Evolutionary conservation across 305 asterid genomes (phyloP).

Genomic region (Nicotiana rustica): DNA sequence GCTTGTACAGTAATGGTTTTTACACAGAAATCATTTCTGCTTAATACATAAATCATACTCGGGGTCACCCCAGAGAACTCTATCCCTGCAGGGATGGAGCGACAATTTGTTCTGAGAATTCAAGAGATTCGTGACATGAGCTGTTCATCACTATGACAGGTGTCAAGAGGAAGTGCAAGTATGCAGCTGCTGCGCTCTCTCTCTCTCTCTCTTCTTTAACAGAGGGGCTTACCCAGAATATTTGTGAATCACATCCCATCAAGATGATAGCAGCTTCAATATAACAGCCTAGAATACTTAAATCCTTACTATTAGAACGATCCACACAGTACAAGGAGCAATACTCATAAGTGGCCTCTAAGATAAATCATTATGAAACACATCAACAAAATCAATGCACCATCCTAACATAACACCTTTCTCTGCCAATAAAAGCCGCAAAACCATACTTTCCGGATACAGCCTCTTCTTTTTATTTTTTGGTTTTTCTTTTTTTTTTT

Average conservation of each 20-base stretch:
- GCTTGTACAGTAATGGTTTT: not conserved
- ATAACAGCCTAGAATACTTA: not conserved
- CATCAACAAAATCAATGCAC: not conserved
- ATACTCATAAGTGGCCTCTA: constrained; percentile 3
- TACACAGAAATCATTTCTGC: not conserved
- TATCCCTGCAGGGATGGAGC: not conserved
- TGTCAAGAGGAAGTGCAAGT: not conserved
- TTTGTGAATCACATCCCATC: not conserved
- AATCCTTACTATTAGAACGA: not conserved
- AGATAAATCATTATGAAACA: not conserved
- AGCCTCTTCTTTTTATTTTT: not conserved
- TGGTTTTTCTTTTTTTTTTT: not conserved
- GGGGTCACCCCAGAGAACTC: not conserved
- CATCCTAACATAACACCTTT: not conserved
- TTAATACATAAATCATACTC: not conserved
- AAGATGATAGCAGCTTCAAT: not conserved
- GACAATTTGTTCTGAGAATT: not conserved
- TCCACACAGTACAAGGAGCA: not conserved
- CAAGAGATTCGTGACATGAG: not conserved
- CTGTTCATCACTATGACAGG: not conserved
- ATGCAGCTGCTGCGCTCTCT: not conserved
- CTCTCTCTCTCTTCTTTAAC: not conserved
- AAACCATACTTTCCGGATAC: not conserved
- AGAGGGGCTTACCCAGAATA: not conserved
- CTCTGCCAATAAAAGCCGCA: not conserved